A percentile compares a stretch with the other conserved stretches of the same genome.
Evolutionary conservation across 2,329 filamentous ascomycete species (phyloP).

Genomic region (Botrytis sinoallii): DNA sequence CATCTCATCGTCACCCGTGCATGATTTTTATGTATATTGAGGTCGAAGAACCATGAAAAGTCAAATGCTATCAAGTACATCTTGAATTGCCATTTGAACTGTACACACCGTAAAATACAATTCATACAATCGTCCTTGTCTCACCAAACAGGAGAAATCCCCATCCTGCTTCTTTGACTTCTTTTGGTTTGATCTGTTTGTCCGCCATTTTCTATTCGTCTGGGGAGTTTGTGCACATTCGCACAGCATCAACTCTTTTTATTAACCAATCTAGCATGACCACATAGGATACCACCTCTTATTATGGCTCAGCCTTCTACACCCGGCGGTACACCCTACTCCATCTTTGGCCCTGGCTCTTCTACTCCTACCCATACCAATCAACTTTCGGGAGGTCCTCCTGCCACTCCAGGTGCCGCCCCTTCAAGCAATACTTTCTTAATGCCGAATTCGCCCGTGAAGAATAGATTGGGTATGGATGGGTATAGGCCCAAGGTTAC

Average conservation of each 20-base stretch:
- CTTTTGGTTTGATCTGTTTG: neutral
- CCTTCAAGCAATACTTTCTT: conserved; percentile 79
- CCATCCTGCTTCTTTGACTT: neutral
- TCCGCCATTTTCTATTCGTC: neutral
- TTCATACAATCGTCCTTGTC: neutral
- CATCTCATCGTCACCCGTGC: conserved; percentile 9
- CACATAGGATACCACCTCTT: conserved; percentile 18
- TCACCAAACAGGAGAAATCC: neutral
- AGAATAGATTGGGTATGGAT: conserved; percentile 62
- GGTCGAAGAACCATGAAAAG: conserved; percentile 2
- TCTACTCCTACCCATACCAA: conserved; percentile 21
- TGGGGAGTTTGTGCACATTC: conserved; percentile 12
- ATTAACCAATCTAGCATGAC: conserved; percentile 24
- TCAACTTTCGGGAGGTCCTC: conserved; percentile 25
- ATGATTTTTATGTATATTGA: conserved; percentile 8
- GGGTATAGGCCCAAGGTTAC: conserved; percentile 82
- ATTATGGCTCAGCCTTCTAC: conserved; percentile 47
- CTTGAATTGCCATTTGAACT: neutral
- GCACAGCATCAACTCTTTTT: conserved; percentile 10
- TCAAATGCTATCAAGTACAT: conserved; percentile 6
- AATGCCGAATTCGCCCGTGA: conserved; percentile 81
- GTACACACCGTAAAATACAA: neutral
- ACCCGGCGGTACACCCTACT: conserved; percentile 42
- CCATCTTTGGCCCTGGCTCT: conserved; percentile 48
- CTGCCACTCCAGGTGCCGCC: conserved; percentile 47